Base-by-base conservation (phyloP, 2,329 filamentous ascomycete species). In the Plectosphaerella sp. region DNA sequence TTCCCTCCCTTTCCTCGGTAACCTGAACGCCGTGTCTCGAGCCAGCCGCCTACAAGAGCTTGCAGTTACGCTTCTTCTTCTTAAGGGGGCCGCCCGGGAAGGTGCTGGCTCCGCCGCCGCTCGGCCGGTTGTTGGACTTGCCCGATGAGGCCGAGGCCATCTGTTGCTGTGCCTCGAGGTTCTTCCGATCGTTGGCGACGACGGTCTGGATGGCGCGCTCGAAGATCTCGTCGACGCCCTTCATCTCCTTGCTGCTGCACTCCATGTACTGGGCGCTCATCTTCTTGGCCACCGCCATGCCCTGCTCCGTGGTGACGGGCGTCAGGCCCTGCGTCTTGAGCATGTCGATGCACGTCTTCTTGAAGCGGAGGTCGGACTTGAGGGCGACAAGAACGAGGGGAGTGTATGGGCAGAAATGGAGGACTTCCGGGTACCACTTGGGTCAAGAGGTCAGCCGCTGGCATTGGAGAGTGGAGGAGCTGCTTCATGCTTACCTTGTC, bases 381-480 rank as follows among this genome's bases (percentile, higher is more conserved):
- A 99, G 86, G 54, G 93, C 94, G 60, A 97, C 89, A 52, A 99
- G 89, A 67, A 99, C 88, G 58, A 99, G 86, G 22, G 94, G 94
- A 2, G 93, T 97, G 64, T 94, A 96, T 15, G 94, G 94, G 74
- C 94, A 97, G 78, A 99, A 99, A 73, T 99, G 94, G 52, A 97
- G 84, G 63, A 99, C 94, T 77, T 99, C 94, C 55, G 94, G 94
- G 66, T 97, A 99, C 94, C 94, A 99, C 94, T 97, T 62, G 50
- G 14, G 16, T 28, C 55, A 18, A 22, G 60, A 56, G 54, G 64
- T 74, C 63, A 65, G 61, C 56, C 25, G 25, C 36, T 12, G 12
- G 14, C 36, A 48, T 18, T 9, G 28, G 28, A 12, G 28, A 33
- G 28, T 9, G 28, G 28, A 2, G 8, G 28, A 3, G 28, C 4